Conservation (phyloP, 345 rosid species). For the Kernera saxatilis region DNA sequence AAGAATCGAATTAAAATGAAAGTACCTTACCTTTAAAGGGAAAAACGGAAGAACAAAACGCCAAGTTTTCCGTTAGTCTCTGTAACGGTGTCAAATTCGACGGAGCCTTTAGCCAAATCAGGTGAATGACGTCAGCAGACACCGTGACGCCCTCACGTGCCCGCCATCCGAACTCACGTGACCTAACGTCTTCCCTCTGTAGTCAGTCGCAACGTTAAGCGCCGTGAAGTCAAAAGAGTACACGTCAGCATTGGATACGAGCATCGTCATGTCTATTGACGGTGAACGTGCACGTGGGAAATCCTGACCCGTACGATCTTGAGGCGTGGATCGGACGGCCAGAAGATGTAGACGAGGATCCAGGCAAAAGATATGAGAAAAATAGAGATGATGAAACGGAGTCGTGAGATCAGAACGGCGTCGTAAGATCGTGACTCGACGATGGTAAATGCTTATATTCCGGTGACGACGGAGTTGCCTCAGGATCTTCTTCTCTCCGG, state of each 20-base stretch:
- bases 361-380: conserved; percentile 36
- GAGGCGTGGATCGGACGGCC: conserved; percentile 75
- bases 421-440: conserved; percentile 9
- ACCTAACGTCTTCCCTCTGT: conserved; percentile 70
- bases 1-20: conserved; percentile 2
- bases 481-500: conserved; percentile 16
- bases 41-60: conserved; percentile 43
- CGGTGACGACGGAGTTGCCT: conserved; percentile 21
- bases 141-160: conserved; percentile 57
- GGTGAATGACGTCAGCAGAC: conserved; percentile 46
- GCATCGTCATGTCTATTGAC: conserved; percentile 49
- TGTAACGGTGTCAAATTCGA: conserved; percentile 57
- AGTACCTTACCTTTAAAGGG: conserved; percentile 56
- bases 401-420: conserved; percentile 28
- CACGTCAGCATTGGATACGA: conserved; percentile 55
- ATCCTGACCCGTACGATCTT: conserved; percentile 49
- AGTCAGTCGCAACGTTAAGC: conserved; percentile 50
- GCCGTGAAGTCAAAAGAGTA: conserved; percentile 55
- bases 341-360: conserved; percentile 37
- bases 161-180: conserved; percentile 53
- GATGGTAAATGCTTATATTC: conserved; percentile 13
- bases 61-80: conserved; percentile 56
- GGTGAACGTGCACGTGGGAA: conserved; percentile 44
- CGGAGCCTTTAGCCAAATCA: conserved; percentile 45
- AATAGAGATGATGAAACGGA: conserved; percentile 29